Evolutionary conservation across 2,329 filamentous ascomycete genomes (phyloP), one percentile per base, ranked within the genome.

Genomic region (Blastomyces gilchristii): DNA sequence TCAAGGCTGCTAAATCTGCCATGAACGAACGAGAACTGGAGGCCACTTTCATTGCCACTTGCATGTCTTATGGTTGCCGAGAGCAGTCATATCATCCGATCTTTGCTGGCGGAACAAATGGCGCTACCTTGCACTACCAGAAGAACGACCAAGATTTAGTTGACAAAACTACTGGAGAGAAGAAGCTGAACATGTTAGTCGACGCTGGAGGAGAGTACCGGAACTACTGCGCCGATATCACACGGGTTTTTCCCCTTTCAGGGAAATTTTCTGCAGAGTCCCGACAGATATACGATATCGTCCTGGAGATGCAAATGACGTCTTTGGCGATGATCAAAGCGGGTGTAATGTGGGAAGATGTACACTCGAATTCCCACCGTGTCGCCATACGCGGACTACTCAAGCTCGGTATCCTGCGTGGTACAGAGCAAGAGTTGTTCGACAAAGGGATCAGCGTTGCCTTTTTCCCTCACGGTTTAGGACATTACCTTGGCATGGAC

Each of bases 401-500:
- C 58, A 77, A 81, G 56, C 78, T 96, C 5, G 90, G 90, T 2
- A 83, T 97, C 52, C 75, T 96, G 8, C 80, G 81, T 54, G 86
- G 87, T 62, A 68, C 71, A 0, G 75, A 84, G 54, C 80, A 87
- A 62, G 91, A 91, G 68, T 89, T 97, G 31, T 83, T 95, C 65
- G 82, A 85, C 68, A 85, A 84, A 53, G 83, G 91, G 62, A 90
- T 91, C n/a, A 93, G 89, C 70, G 86, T 88, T 31, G 92, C 91
- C 1, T 97, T 97, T 79, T 90, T 96, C 71, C 92, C 92, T 0
- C 92, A 97, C 73, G 92, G 92, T 0, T 79, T 97, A 0, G 92
- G 92, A 0, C 92, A 97, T 75, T 93, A 96, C 73, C 80, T 97
- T 11, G 92, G 92, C 66, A 87, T 97, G 82, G 92, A 97, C 73